Percentiles rank a stretch among this genome's conserved stretches.
phyloP scores from a whole-genome alignment of 441 rosid genomes.

The Gossypium schwendimanii region DNA sequence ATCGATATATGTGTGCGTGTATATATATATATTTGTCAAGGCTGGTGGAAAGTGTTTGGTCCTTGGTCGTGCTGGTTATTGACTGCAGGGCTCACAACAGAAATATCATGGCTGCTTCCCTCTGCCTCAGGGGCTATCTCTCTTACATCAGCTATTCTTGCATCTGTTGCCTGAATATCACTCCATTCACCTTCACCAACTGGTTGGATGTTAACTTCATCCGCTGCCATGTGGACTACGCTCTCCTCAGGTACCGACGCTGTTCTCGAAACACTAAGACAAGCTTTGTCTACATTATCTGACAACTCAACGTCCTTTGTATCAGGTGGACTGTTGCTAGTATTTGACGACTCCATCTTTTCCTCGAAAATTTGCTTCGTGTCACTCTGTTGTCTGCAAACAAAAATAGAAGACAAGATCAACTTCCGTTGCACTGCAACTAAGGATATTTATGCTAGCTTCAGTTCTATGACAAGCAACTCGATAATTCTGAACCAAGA shows the following conservation, averaged over 20 bases:
- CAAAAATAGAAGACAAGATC: not conserved
- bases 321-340: conserved; percentile 33
- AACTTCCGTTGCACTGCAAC: not conserved
- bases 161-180: conserved; percentile 82
- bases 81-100: conserved; percentile 42
- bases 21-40: not conserved
- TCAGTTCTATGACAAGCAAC: not conserved
- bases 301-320: conserved; percentile 63
- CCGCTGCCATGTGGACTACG: conserved; percentile 48
- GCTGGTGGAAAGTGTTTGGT: not conserved
- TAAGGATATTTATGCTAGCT: not conserved
- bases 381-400: conserved; percentile 62
- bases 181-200: conserved; percentile 69
- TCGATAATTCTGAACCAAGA: not conserved
- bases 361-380: conserved; percentile 72
- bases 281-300: conserved; percentile 77
- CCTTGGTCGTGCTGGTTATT: conserved; percentile 31
- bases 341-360: conserved; percentile 47
- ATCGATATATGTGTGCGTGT: no score
- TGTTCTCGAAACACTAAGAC: conserved; percentile 60
- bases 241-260: conserved; percentile 42
- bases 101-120: conserved; percentile 63
- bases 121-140: conserved; percentile 56
- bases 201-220: conserved; percentile 41
- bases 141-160: conserved; percentile 70